Conservation (phyloP, 768 basidiomycete genomes). For the Pleurotus ostreatus region DNA sequence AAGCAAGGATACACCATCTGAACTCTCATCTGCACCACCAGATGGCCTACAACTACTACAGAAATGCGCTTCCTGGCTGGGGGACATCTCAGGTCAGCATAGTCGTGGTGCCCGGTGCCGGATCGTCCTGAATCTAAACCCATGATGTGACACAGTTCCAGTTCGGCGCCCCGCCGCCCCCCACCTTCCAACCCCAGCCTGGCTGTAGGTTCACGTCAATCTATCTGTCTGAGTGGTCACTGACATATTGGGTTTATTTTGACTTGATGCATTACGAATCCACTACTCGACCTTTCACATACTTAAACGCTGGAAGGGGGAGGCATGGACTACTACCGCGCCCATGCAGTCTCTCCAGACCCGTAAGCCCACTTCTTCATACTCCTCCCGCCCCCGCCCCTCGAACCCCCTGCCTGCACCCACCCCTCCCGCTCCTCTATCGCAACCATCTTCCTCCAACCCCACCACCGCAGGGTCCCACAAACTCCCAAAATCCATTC, state of each 20-base stretch:
- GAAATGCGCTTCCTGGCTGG: conserved; percentile 30
- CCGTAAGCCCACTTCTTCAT: conserved; percentile 38
- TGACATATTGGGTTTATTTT: background rate
- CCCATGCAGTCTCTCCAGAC: conserved; percentile 53
- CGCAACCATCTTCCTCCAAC: conserved; percentile 18
- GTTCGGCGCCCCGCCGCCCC: conserved; percentile 37
- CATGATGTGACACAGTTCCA: conserved; percentile 25
- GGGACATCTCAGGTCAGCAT: conserved; percentile 22
- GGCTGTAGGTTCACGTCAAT: conserved; percentile 38
- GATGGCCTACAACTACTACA: conserved; percentile 26
- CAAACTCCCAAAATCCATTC: conserved; percentile 3
- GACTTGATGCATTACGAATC: background rate
- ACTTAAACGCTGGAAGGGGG: conserved; percentile 40
- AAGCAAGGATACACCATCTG: conserved; percentile 7
- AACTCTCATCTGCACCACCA: conserved; percentile 13
- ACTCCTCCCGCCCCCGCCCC: conserved; percentile 9
- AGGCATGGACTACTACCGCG: conserved; percentile 59
- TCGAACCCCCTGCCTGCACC: conserved; percentile 6
- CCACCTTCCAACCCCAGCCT: conserved; percentile 44
- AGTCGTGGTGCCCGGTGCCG: conserved; percentile 20
- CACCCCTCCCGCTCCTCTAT: background rate
- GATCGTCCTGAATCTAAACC: conserved; percentile 1
- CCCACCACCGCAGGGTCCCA: conserved; percentile 13
- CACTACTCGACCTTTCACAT: background rate
- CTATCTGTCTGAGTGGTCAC: conserved; percentile 15